These are phyloP conservation scores for Plenodomus lindquistii DNA, from an alignment of 2,329 filamentous ascomycete species.

Conservation along the genomic window DNA sequence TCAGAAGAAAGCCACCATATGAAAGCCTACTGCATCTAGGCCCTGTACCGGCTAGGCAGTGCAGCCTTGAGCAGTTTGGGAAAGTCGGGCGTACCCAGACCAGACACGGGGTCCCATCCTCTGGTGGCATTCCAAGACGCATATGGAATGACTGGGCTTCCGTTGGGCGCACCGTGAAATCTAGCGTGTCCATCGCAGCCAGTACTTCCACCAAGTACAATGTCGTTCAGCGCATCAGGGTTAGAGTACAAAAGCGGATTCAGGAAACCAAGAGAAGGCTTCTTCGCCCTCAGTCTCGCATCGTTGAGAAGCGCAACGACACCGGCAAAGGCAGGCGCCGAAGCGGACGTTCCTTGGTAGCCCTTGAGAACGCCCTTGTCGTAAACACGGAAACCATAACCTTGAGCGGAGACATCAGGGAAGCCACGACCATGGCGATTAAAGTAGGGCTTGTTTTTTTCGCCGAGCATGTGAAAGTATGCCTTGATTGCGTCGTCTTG, in stretches of 20 bases:
- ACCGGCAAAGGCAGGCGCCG: slow-evolving; percentile 61
- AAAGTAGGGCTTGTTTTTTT: slow-evolving; percentile 54
- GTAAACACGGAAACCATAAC: slow-evolving; percentile 39
- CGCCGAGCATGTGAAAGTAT: slow-evolving; percentile 50
- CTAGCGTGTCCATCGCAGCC: slow-evolving; percentile 43
- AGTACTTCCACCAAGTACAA: slow-evolving; percentile 37
- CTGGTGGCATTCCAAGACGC: slow-evolving; percentile 34
- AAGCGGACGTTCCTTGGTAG: slow-evolving; percentile 51
- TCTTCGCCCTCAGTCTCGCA: slow-evolving; percentile 55
- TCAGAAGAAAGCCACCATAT: too few relatives aligned
- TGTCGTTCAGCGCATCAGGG: slow-evolving; percentile 55
- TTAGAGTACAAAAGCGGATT: slow-evolving; percentile 61
- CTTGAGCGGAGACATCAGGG: slow-evolving; percentile 66
- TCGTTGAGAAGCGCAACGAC: slow-evolving; percentile 66
- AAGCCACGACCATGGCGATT: slow-evolving; percentile 60
- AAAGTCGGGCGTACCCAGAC: slow-evolving; percentile 37
- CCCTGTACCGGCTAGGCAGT: slow-evolving; percentile 26
- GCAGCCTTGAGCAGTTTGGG: slow-evolving; percentile 34
- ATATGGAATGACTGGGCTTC: slow-evolving; percentile 36
- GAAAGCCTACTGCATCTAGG: too few relatives aligned
- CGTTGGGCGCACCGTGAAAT: slow-evolving; percentile 30
- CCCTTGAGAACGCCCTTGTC: slow-evolving; percentile 48
- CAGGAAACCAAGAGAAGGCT: slow-evolving; percentile 59
- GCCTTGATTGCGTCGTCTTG: slow-evolving; percentile 50
- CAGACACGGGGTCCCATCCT: slow-evolving; percentile 44